These are phyloP conservation scores for Aspergillus heteromorphus DNA, from an alignment of 495 filamentous ascomycete species.

Conservation along the genomic window DNA sequence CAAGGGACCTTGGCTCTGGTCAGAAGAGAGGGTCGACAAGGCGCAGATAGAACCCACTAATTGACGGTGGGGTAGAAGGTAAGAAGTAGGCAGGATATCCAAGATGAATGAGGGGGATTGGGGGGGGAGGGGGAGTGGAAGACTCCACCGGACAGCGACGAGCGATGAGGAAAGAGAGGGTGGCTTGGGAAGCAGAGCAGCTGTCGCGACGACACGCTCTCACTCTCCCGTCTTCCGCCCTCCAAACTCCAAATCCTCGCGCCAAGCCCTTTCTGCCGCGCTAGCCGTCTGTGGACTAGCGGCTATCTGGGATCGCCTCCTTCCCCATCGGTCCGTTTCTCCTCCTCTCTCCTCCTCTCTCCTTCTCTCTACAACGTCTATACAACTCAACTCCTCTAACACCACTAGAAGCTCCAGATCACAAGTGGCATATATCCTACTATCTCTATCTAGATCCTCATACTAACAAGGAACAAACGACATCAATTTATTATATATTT, in stretches of 20 bases:
- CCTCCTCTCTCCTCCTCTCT: neutral
- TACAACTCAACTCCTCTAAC: no score
- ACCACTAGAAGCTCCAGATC: no score
- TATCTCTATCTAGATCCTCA: no score
- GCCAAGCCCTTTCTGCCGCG: conserved; percentile 8
- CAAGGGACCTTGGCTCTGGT: conserved; percentile 27
- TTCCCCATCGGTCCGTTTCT: neutral
- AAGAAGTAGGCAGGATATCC: conserved; percentile 8
- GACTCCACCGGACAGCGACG: neutral
- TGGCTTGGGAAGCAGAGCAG: conserved; percentile 7
- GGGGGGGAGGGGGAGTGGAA: no score
- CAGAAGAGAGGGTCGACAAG: conserved; percentile 1
- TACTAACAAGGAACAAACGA: no score
- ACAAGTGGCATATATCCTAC: no score
- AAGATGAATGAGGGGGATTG: conserved; percentile 1
- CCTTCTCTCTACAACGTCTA: no score
- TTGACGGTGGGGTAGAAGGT: neutral
- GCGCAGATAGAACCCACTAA: conserved; percentile 13
- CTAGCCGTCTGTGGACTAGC: conserved; percentile 10
- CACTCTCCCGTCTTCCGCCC: neutral
- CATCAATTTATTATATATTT: no score
- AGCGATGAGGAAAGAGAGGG: conserved; percentile 2
- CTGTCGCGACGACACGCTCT: conserved; percentile 15
- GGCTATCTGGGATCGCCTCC: no score
- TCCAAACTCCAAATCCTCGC: conserved; percentile 17